phyloP scores from a whole-genome alignment of 371 early-diverging fungal genomes.

The Umbelopsis sp. region DNA sequence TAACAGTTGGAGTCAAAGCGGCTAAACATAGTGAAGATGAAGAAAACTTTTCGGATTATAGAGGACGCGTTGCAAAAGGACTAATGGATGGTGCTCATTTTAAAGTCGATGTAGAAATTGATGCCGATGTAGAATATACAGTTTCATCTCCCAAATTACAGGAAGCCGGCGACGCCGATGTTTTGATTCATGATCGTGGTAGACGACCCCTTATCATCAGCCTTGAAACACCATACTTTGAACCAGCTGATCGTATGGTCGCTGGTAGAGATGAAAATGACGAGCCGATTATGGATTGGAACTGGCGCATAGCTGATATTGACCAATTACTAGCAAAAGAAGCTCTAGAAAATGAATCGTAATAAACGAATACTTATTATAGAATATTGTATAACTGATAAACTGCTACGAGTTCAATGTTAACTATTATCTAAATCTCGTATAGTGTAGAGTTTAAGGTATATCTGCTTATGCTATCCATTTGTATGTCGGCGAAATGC shows the following conservation, averaged over 20 bases:
- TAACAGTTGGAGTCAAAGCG: slow-evolving; percentile 34
- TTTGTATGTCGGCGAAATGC: no score
- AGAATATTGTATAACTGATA: no score
- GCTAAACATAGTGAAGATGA: slow-evolving; percentile 26
- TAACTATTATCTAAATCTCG: no score
- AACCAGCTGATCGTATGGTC: slow-evolving; percentile 57
- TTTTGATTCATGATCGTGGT: slow-evolving; percentile 49
- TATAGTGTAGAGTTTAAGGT: no score
- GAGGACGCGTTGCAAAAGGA: slow-evolving; percentile 47
- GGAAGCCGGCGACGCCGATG: slow-evolving; percentile 22
- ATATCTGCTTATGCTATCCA: no score
- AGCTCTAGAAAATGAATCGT: slow-evolving; percentile 30
- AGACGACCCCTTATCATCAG: slow-evolving; percentile 54
- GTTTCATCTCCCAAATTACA: slow-evolving; percentile 21
- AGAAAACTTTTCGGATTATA: slow-evolving; percentile 48
- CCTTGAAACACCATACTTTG: slow-evolving; percentile 63
- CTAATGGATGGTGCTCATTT: slow-evolving; percentile 59
- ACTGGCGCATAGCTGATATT: slow-evolving; percentile 60
- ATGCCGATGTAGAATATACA: slow-evolving; percentile 56
- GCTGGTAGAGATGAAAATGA: slow-evolving; percentile 52
- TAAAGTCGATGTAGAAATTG: slow-evolving; percentile 57
- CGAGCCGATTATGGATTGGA: slow-evolving; percentile 60
- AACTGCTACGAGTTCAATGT: no score
- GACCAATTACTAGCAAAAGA: slow-evolving; percentile 63
- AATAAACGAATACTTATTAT: background rate